Conservation (phyloP, 2,329 filamentous ascomycete genomes). For the Aspergillus melleus region DNA sequence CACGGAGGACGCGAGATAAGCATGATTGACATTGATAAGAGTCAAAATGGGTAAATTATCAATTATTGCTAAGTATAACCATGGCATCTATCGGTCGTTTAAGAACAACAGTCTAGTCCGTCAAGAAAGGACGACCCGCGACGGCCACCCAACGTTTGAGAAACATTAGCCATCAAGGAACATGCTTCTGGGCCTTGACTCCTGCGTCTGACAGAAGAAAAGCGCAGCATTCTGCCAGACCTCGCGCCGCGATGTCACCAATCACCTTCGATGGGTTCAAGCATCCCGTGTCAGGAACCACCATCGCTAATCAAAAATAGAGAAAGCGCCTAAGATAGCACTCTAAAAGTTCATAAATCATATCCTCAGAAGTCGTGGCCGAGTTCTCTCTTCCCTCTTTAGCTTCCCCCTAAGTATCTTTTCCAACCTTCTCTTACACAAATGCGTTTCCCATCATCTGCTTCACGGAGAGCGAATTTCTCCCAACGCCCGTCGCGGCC, state of each 20-base stretch:
- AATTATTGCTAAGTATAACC: background rate
- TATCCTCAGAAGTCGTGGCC: background rate
- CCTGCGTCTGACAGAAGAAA: background rate
- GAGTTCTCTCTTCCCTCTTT: slow-evolving; percentile 13
- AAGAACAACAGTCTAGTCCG: background rate
- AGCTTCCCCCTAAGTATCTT: slow-evolving; percentile 61
- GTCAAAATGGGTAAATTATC: slow-evolving; percentile 2
- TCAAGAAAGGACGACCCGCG: background rate
- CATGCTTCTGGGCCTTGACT: background rate
- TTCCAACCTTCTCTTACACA: slow-evolving; percentile 79
- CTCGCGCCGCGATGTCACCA: background rate
- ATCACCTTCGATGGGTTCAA: background rate
- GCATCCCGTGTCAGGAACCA: background rate
- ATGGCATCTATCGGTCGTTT: background rate
- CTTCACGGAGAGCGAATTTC: slow-evolving; percentile 72
- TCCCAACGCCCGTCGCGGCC: slow-evolving; percentile 84
- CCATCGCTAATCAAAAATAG: background rate
- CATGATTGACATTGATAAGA: slow-evolving; percentile 32
- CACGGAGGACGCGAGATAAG: slow-evolving; percentile 30
- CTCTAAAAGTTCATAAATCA: slow-evolving; percentile 6
- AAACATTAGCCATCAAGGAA: background rate
- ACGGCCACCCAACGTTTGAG: background rate
- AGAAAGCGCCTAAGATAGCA: slow-evolving; percentile 11
- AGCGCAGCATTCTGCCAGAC: background rate
- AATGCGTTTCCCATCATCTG: slow-evolving; percentile 65